Evolutionary conservation across 2,329 filamentous ascomycete species (phyloP), one percentile per base, ranked within the genome.

Genomic region (Verticillium klebahnii): DNA sequence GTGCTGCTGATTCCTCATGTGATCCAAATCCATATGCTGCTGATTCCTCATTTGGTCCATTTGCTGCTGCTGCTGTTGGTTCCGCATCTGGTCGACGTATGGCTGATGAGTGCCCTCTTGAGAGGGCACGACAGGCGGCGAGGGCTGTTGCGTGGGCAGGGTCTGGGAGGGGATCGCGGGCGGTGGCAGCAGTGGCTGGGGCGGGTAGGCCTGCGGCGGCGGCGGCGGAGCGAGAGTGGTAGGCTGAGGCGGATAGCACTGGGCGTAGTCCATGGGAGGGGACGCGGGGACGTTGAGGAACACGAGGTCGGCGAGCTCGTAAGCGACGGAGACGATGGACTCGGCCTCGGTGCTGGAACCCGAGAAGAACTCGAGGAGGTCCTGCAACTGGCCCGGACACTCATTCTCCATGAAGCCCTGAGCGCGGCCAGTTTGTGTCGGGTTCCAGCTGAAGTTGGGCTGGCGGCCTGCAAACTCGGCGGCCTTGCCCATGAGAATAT

Each of bases 331-430:
- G 14, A 86, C 84, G 55, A 89, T 79, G 66, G 78, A 80, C 63
- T 83, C 78, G 0, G 85, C 83, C 64, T 86, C 83, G 58, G 83
- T 79, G 57, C 80, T 82, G 37, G 82, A 79, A 40, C 84, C 81
- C 5, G 83, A 85, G 68, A 88, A 89, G 68, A 87, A 87, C 68
- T 89, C 87, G 31, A 89, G 79, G 8, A 87, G 80, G 67, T 89
- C 87, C 69, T 88, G 84, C 11, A 89, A 74, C 65, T 87, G 84
- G 14, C 86, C 85, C 8, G 83, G 82, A 63, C 81, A 85, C 70
- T 88, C 85, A 61, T 86, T 85, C 70, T 89, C 85, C 36, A 85
- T 75, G 65, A 84, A 85, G 0, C 83, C 83, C 64, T 85, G 83
- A 1, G 82, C 81, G 59, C 83, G 77, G 1, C 83, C 83, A 1